phyloP scores from a whole-genome alignment of 495 filamentous ascomycete species.

The Cenococcum geophilum region DNA sequence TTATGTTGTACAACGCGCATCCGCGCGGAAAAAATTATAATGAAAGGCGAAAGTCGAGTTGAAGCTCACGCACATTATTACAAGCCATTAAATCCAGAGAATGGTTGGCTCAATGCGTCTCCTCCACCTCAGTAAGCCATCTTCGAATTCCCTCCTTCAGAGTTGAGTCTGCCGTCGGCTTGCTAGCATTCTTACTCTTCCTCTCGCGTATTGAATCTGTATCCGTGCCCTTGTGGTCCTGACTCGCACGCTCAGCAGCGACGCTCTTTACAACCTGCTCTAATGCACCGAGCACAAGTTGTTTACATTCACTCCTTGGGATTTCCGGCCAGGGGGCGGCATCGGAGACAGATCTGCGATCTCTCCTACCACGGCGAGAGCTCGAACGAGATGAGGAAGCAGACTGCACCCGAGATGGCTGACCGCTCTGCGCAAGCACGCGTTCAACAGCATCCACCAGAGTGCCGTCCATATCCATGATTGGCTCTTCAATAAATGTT shows the following conservation, averaged over 20 bases:
- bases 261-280: constrained; percentile 60
- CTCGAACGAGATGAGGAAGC: constrained; percentile 27
- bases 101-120: constrained; percentile 17
- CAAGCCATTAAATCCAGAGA: too few relatives aligned
- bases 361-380: constrained; percentile 24
- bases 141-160: constrained; percentile 58
- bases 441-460: constrained; percentile 73
- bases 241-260: constrained; percentile 47
- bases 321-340: constrained; percentile 40
- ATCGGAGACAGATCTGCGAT: constrained; percentile 19
- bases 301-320: constrained; percentile 54
- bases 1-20: too few relatives aligned
- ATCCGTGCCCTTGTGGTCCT: constrained; percentile 27
- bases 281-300: constrained; percentile 55
- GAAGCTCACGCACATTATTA: too few relatives aligned
- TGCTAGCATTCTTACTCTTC: constrained; percentile 21
- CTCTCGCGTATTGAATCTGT: constrained; percentile 36
- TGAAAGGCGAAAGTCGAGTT: too few relatives aligned
- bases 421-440: constrained; percentile 55
- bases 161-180: constrained; percentile 47
- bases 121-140: constrained; percentile 58
- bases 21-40: too few relatives aligned
- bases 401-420: constrained; percentile 26
- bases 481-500: constrained; percentile 63
- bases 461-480: constrained; percentile 66